Base-by-base conservation (phyloP, 805 yeast genomes). In the Candida caryicola region DNA sequence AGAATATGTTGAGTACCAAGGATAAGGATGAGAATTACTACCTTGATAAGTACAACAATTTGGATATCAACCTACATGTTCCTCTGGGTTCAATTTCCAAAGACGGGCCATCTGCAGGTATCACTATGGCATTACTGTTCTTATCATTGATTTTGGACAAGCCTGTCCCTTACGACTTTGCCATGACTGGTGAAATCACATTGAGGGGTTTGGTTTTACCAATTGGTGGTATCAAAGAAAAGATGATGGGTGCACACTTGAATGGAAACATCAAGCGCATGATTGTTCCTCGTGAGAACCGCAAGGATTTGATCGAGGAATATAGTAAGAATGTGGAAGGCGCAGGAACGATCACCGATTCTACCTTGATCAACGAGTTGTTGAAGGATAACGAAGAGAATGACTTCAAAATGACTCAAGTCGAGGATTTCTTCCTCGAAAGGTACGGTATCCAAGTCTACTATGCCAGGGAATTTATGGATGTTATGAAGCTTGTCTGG, bases 151-250 rank as follows among this genome's bases (percentile, higher is more conserved):
- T 70, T 5, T 50, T 72, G 27, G 66, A 69, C 36, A 69, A 62
- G 35, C 73, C 75, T 1, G 71, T 72, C 5, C 70, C 73, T 0
- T 50, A 55, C 10, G 63, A 67, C 35, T 64, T 83, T 34, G 95
- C 95, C 35, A 83, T 86, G 93, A 86, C 95, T 1, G 95, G 95
- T 4, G 95, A 85, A 57, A 81, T 85, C 43, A 84, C 93, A 0
- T 69, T 86, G 3, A 64, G 91, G 30, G 95, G 95, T 4, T 70
- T 81, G 47, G 83, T 86, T 0, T 65, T 86, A 31, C 90, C 90
- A 5, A 85, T 86, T 47, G 95, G 95, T 4, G 95, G 95, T 0
- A 70, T 85, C 18, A 75, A 81, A 37, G 95, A 85, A 59, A 85
- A 85, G 59, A 62, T 85, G 28, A 66, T 83, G 15, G 93, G 93